Percentiles rank a stretch among this genome's conserved stretches.
Evolutionary conservation across 495 filamentous ascomycete species (phyloP).

Genomic region (Daldinia decipiens): DNA sequence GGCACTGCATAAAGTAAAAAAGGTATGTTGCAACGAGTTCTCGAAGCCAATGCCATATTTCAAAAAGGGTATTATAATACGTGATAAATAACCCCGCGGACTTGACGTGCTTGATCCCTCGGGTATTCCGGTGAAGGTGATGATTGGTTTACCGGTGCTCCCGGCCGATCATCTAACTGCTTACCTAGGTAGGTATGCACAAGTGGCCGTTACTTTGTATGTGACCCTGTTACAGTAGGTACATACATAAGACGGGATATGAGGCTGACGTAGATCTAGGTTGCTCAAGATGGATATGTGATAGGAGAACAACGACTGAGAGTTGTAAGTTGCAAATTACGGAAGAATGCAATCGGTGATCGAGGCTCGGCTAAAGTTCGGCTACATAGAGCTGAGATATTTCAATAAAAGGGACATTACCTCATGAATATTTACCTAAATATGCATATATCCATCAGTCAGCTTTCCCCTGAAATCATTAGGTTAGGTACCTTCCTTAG

Average conservation of each 20-base stretch:
- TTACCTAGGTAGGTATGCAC: no score
- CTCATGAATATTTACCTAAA: not conserved
- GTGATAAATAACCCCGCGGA: not conserved
- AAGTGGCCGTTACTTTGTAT: not conserved
- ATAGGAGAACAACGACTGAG: not conserved
- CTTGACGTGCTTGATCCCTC: constrained; percentile 6
- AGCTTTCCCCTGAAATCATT: not conserved
- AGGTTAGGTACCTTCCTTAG: no score
- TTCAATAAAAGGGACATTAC: not conserved
- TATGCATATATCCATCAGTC: not conserved
- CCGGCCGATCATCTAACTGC: constrained; percentile 31
- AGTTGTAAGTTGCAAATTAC: not conserved
- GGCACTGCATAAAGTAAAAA: not conserved
- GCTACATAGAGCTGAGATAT: not conserved
- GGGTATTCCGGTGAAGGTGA: constrained; percentile 10
- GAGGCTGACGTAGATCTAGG: constrained; percentile 26
- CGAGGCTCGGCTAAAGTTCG: constrained; percentile 5
- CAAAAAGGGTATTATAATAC: not conserved
- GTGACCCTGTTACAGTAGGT: not conserved
- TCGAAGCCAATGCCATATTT: not conserved
- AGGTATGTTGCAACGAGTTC: not conserved
- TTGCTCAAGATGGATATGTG: constrained; percentile 12
- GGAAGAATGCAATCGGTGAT: not conserved
- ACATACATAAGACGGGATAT: not conserved
- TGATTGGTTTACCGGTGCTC: constrained; percentile 40